These are phyloP conservation scores for Colletotrichum liaoningense DNA, from an alignment of 2,329 filamentous ascomycete genomes.

Conservation along the genomic window DNA sequence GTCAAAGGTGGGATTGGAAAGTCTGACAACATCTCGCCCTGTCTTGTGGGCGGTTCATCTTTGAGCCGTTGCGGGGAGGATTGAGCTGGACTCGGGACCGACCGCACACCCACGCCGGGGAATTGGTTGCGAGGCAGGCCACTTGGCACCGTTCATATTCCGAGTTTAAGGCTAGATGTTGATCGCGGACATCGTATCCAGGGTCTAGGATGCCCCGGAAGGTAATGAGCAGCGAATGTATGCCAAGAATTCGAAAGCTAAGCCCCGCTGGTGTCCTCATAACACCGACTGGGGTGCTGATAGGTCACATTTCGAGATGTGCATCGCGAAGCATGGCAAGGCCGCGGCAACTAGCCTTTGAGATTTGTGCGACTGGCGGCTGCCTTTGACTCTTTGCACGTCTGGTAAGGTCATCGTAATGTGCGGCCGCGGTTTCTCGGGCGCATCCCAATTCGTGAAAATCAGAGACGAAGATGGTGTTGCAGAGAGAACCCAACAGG, in stretches of 20 bases:
- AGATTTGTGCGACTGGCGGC: slow-evolving; percentile 22
- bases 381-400: slow-evolving; percentile 1
- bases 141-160: slow-evolving; percentile 25
- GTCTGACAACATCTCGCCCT: background rate
- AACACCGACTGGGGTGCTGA: background rate
- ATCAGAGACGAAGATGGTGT: background rate
- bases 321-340: slow-evolving; percentile 8
- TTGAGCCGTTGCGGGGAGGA: slow-evolving; percentile 4
- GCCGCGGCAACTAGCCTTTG: background rate
- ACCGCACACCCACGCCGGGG: slow-evolving; percentile 15
- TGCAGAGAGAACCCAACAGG: background rate
- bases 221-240: background rate
- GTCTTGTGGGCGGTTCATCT: slow-evolving; percentile 10
- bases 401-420: slow-evolving; percentile 1
- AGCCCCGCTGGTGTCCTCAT: background rate
- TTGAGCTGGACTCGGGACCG: slow-evolving; percentile 25
- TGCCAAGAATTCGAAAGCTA: slow-evolving; percentile 20
- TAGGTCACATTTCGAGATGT: slow-evolving; percentile 3
- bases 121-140: slow-evolving; percentile 13
- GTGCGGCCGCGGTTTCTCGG: slow-evolving; percentile 25
- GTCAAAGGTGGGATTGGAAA: background rate
- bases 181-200: background rate
- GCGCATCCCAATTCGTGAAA: slow-evolving; percentile 23
- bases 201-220: background rate
- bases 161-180: background rate